Conservation (phyloP, 1,139 yeast genomes). For the Suhomyces panamericanus region DNA sequence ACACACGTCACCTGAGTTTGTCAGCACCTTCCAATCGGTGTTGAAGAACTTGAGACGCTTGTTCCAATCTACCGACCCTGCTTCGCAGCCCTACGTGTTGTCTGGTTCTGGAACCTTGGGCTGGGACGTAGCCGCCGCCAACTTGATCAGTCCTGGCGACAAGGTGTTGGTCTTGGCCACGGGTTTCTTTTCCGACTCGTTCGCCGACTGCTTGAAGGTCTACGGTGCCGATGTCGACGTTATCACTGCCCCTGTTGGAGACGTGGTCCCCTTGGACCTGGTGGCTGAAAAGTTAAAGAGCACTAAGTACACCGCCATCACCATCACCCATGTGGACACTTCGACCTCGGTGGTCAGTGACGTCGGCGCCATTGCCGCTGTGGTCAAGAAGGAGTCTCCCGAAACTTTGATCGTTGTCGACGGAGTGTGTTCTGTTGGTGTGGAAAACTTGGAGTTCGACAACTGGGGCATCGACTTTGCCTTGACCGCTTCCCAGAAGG, state of each 20-base stretch:
- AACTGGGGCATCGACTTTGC: slow-evolving; percentile 89
- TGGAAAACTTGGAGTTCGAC: slow-evolving; percentile 82
- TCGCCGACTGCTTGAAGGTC: slow-evolving; percentile 73
- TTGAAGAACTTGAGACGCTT: slow-evolving; percentile 68
- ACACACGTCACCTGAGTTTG: slow-evolving; percentile 88
- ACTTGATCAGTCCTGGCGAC: slow-evolving; percentile 66
- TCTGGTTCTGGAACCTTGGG: slow-evolving; percentile 95
- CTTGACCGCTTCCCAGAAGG: slow-evolving; percentile 92
- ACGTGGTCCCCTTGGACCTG: slow-evolving; percentile 57
- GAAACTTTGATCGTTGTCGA: slow-evolving; percentile 83
- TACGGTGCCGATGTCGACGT: slow-evolving; percentile 76
- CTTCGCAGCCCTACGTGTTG: slow-evolving; percentile 75
- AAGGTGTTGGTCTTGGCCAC: slow-evolving; percentile 81
- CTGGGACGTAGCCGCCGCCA: slow-evolving; percentile 88
- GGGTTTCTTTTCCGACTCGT: slow-evolving; percentile 88
- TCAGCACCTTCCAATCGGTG: slow-evolving; percentile 68
- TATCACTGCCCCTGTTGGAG: slow-evolving; percentile 70
- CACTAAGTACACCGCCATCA: slow-evolving; percentile 63
- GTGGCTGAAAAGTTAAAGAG: slow-evolving; percentile 55
- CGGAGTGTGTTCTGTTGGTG: slow-evolving; percentile 93
- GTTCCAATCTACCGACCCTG: slow-evolving; percentile 66
- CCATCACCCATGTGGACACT: slow-evolving; percentile 94
- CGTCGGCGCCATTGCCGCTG: slow-evolving; percentile 59
- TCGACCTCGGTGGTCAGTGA: slow-evolving; percentile 88
- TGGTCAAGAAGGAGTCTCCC: slow-evolving; percentile 69